A percentile compares a stretch with the other conserved stretches of the same genome.
These are phyloP conservation scores for Carex pumila DNA, from an alignment of 176 grass and related monocot genomes.

Conservation along the genomic window DNA sequence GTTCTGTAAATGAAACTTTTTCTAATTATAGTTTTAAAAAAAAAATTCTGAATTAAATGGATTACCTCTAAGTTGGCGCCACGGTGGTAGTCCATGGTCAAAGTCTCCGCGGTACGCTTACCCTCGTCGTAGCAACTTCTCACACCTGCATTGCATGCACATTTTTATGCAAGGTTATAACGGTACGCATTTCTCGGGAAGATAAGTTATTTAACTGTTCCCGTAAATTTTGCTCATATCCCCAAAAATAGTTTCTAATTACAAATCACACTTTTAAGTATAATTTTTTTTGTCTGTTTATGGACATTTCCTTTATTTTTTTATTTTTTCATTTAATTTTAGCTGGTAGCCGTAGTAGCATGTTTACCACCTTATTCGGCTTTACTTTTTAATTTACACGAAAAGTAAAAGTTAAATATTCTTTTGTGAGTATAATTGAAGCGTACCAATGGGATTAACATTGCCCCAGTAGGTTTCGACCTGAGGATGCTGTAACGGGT, in stretches of 20 bases:
- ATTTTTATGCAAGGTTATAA: not conserved
- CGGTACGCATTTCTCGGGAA: constrained; percentile 3
- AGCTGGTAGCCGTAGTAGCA: not conserved
- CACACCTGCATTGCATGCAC: constrained; percentile 49
- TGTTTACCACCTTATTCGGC: not conserved
- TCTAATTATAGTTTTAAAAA: no score
- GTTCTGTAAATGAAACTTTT: no score
- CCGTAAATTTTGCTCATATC: not conserved
- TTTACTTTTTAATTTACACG: constrained; percentile 4
- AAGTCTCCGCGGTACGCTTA: constrained; percentile 84
- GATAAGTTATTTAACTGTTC: not conserved
- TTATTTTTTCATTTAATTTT: not conserved
- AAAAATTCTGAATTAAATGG: not conserved
- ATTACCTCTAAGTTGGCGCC: constrained; percentile 75
- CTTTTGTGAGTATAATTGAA: not conserved
- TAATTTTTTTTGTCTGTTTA: not conserved
- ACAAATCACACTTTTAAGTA: not conserved
- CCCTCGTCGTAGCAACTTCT: constrained; percentile 95
- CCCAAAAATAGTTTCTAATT: not conserved
- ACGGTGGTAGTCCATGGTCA: constrained; percentile 97
- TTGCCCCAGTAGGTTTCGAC: constrained; percentile 92
- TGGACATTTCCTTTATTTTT: not conserved
- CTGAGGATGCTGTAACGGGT: constrained; percentile 87
- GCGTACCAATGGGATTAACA: constrained; percentile 83
- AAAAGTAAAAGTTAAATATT: not conserved